phyloP scores from a whole-genome alignment of 2,329 filamentous ascomycete species.

The Ceratocystis huliohia region DNA sequence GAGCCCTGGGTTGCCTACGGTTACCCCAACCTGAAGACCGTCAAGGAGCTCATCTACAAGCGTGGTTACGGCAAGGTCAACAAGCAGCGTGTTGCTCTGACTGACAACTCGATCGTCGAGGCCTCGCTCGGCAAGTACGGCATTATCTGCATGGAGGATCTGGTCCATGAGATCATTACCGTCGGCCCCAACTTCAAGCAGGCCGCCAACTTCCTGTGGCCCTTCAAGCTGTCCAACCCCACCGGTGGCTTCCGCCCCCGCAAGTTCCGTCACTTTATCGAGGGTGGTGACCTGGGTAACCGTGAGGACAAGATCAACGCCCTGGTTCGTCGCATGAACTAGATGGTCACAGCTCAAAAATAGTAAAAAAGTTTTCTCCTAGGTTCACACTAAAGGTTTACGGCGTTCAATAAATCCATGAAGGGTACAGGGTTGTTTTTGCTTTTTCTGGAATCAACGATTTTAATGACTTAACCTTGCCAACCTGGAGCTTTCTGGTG shows the following conservation, averaged over 20 bases:
- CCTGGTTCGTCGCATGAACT: conserved; percentile 98
- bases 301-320: conserved; percentile 96
- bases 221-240: conserved; percentile 99
- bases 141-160: conserved; percentile 98
- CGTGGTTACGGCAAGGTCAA: conserved; percentile 97
- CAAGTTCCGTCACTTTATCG: conserved; percentile 99
- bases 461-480: conserved; percentile 13
- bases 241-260: conserved; percentile 88
- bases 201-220: conserved; percentile 98
- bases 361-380: conserved; percentile 24
- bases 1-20: conserved; percentile 99
- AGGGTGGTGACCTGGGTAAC: conserved; percentile 98
- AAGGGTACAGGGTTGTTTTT: conserved; percentile 21
- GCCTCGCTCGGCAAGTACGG: conserved; percentile 93
- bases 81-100: conserved; percentile 93
- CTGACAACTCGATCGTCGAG: conserved; percentile 97
- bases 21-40: conserved; percentile 98
- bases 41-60: conserved; percentile 99
- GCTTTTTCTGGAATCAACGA: conserved; percentile 20
- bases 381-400: conserved; percentile 22
- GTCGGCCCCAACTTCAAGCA: conserved; percentile 99
- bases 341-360: conserved; percentile 31
- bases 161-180: conserved; percentile 98
- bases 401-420: conserved; percentile 22
- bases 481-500: background rate